Percentiles rank a stretch among this genome's conserved stretches.
Conservation (phyloP, 139 green algal genomes). For the Chlorella sorokiniana region DNA sequence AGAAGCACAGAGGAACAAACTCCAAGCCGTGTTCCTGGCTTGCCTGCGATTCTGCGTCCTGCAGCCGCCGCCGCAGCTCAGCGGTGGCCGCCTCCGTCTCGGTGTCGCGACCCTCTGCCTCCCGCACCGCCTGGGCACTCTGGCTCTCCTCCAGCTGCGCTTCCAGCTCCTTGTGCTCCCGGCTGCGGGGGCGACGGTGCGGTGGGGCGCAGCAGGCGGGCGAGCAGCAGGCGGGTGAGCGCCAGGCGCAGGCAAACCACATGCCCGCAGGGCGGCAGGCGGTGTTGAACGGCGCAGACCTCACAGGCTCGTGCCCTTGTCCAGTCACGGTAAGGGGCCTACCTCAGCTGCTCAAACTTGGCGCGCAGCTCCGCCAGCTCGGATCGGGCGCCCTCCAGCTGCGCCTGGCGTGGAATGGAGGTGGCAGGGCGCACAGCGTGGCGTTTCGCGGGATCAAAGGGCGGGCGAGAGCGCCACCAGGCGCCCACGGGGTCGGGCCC, state of each 20-base stretch:
- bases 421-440: background rate
- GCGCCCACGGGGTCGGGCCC: too few species aligned
- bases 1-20: background rate
- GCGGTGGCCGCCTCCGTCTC: background rate
- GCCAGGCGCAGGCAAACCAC: background rate
- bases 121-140: background rate
- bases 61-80: conserved; percentile 2
- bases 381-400: background rate
- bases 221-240: background rate
- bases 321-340: background rate
- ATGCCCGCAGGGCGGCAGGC: background rate
- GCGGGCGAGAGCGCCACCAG: too few species aligned
- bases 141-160: conserved; percentile 4
- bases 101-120: background rate
- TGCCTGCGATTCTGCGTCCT: background rate
- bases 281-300: too few species aligned
- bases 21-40: background rate
- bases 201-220: background rate
- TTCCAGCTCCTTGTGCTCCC: conserved; percentile 16
- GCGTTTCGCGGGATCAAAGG: background rate
- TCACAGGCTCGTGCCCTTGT: too few species aligned
- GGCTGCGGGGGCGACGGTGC: background rate
- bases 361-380: conserved; percentile 10
- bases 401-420: background rate
- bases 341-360: conserved; percentile 28